phyloP scores from a whole-genome alignment of 371 early-diverging fungal genomes.

The Mortierella sp. region DNA sequence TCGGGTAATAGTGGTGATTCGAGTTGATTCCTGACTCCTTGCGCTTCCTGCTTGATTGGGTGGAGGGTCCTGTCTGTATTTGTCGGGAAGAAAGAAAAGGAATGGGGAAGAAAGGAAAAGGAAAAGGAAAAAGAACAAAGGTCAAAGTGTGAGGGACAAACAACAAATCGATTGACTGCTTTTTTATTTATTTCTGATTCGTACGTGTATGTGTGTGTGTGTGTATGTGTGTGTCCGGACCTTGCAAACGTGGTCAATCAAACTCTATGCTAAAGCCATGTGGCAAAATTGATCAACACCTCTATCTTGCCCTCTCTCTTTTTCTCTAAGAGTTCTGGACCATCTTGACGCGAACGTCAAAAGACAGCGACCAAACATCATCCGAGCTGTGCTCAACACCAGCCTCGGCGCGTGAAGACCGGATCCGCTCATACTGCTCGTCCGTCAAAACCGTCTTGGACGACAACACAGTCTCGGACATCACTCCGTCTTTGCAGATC shows the following conservation, averaged over 20 bases:
- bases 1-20: not conserved
- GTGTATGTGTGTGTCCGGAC: not conserved
- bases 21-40: not conserved
- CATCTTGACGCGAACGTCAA: slow-evolving; percentile 38
- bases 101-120: not conserved
- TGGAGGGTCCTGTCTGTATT: not conserved
- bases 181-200: not conserved
- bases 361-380: slow-evolving; percentile 40
- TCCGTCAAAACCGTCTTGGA: slow-evolving; percentile 36
- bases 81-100: not conserved
- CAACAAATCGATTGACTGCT: not conserved
- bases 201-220: not conserved
- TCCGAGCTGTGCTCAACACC: not conserved
- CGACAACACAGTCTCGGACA: slow-evolving; percentile 32
- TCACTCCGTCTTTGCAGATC: slow-evolving; percentile 27
- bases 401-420: not conserved
- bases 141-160: no score
- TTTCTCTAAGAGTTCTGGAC: slow-evolving; percentile 11
- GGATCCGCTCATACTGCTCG: slow-evolving; percentile 31
- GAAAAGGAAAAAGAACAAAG: not conserved
- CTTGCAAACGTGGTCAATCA: no score
- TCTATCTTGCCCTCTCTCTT: no score
- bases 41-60: not conserved
- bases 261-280: no score
- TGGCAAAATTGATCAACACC: no score